A percentile compares a stretch with the other conserved stretches of the same genome.
These are phyloP conservation scores for Penicillium concentricum DNA, from an alignment of 2,329 filamentous ascomycete genomes.

Conservation along the genomic window DNA sequence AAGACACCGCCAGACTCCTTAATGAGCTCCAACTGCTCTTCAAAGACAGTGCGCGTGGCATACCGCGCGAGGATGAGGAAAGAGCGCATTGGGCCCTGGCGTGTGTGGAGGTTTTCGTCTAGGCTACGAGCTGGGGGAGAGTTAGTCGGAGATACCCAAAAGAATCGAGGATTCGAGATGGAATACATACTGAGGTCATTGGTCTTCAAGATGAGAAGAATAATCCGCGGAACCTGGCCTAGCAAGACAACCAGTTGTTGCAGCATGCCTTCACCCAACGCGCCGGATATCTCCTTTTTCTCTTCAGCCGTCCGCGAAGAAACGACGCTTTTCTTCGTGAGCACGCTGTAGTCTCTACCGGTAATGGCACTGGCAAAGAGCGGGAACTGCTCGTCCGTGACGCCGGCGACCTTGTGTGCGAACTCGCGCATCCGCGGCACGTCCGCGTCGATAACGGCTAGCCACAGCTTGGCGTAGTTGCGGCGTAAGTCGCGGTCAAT, in stretches of 20 bases:
- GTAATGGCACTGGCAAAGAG: constrained; percentile 96
- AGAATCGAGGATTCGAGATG: not conserved
- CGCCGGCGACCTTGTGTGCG: constrained; percentile 81
- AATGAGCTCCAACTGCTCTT: constrained; percentile 57
- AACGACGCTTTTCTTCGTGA: constrained; percentile 59
- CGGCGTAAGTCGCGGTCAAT: constrained; percentile 76
- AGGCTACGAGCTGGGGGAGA: constrained; percentile 66
- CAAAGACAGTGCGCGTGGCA: constrained; percentile 61
- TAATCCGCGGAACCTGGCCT: constrained; percentile 84
- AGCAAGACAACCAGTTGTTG: constrained; percentile 85
- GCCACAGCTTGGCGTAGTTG: constrained; percentile 95
- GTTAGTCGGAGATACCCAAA: constrained; percentile 2
- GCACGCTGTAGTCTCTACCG: constrained; percentile 79
- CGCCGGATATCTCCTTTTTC: constrained; percentile 80
- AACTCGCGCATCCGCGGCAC: constrained; percentile 83
- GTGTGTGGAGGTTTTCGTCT: constrained; percentile 72
- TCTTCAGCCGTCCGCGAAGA: constrained; percentile 68
- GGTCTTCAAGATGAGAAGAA: constrained; percentile 93
- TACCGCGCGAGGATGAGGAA: constrained; percentile 66
- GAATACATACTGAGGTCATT: constrained; percentile 75
- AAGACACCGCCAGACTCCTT: constrained; percentile 51
- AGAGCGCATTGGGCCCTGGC: constrained; percentile 58
- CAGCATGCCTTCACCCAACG: constrained; percentile 82
- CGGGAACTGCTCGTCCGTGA: constrained; percentile 86
- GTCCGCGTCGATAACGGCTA: constrained; percentile 89